phyloP scores from a whole-genome alignment of 306 rosid genomes.

The Trifolium dubium region DNA sequence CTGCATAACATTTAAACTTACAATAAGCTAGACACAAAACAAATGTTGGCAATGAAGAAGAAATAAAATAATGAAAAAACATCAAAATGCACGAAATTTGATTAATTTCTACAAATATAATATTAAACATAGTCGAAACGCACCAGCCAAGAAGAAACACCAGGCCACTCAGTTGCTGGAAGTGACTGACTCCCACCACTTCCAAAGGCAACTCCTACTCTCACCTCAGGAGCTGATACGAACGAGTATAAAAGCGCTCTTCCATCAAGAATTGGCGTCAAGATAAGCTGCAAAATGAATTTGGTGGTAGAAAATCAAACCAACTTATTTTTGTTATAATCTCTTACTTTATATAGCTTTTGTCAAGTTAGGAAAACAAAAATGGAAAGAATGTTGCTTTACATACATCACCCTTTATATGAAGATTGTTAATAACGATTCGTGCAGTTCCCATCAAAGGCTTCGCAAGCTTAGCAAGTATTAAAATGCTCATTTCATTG shows the following conservation, averaged over 20 bases:
- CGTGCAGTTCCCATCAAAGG: constrained; percentile 93
- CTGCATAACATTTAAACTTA: constrained; percentile 45
- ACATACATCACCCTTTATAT: constrained; percentile 96
- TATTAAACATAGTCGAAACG: constrained; percentile 33
- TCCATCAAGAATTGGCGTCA: constrained; percentile 83
- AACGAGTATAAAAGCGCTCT: constrained; percentile 83
- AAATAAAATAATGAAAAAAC: background rate
- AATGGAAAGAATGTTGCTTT: constrained; percentile 35
- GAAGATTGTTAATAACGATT: constrained; percentile 91
- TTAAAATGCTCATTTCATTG: constrained; percentile 82
- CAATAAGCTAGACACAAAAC: no score
- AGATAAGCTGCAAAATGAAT: constrained; percentile 69
- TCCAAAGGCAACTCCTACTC: constrained; percentile 95
- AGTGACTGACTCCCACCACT: constrained; percentile 95
- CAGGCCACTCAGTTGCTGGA: constrained; percentile 97
- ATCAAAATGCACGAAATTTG: background rate
- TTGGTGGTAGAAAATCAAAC: constrained; percentile 31
- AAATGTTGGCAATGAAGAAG: constrained; percentile 24
- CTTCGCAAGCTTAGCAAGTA: constrained; percentile 87
- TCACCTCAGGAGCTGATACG: constrained; percentile 82
- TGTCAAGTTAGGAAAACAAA: constrained; percentile 13
- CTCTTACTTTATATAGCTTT: constrained; percentile 17
- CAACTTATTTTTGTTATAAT: constrained; percentile 8
- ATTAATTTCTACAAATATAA: constrained; percentile 5
- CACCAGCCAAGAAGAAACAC: constrained; percentile 96